Evolutionary conservation across 2,329 filamentous ascomycete genomes (phyloP).

Genomic region (Trichoderma atroviride): DNA sequence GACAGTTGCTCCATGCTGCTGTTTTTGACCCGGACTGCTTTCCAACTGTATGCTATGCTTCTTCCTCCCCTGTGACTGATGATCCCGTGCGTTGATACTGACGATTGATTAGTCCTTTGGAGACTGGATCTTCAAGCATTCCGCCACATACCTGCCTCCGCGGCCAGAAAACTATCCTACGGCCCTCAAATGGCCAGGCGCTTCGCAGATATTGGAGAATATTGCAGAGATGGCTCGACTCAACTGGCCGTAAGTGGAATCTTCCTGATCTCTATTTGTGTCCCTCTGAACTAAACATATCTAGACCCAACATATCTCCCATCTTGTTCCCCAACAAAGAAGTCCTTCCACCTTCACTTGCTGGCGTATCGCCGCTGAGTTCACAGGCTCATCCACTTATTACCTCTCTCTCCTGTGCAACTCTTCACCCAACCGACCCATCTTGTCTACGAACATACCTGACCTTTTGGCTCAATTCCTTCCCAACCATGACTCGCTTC

Average conservation of each 20-base stretch:
- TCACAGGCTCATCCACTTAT: conserved; percentile 86
- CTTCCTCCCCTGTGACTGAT: background rate
- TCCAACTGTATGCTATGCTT: conserved; percentile 58
- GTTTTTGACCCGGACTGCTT: conserved; percentile 78
- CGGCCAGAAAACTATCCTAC: conserved; percentile 70
- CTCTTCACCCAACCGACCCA: conserved; percentile 84
- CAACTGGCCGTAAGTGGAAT: conserved; percentile 73
- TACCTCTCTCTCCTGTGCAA: conserved; percentile 81
- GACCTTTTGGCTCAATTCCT: conserved; percentile 82
- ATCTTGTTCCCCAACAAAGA: conserved; percentile 78
- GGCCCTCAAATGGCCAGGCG: conserved; percentile 71
- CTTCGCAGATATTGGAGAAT: conserved; percentile 76
- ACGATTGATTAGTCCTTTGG: conserved; percentile 33
- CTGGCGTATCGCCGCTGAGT: conserved; percentile 73
- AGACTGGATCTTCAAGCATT: conserved; percentile 67
- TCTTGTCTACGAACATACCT: conserved; percentile 87
- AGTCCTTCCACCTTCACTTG: conserved; percentile 67
- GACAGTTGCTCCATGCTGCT: conserved; percentile 74
- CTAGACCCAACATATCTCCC: conserved; percentile 76
- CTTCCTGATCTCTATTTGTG: background rate
- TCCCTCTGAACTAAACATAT: background rate
- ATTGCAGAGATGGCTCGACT: conserved; percentile 79
- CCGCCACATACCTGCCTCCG: conserved; percentile 75
- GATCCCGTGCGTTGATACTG: background rate
- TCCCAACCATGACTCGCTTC: conserved; percentile 76